Evolutionary conservation across 495 filamentous ascomycete genomes (phyloP), one percentile per base, ranked within the genome.

Genomic region (Parachaetomium inaequale): DNA sequence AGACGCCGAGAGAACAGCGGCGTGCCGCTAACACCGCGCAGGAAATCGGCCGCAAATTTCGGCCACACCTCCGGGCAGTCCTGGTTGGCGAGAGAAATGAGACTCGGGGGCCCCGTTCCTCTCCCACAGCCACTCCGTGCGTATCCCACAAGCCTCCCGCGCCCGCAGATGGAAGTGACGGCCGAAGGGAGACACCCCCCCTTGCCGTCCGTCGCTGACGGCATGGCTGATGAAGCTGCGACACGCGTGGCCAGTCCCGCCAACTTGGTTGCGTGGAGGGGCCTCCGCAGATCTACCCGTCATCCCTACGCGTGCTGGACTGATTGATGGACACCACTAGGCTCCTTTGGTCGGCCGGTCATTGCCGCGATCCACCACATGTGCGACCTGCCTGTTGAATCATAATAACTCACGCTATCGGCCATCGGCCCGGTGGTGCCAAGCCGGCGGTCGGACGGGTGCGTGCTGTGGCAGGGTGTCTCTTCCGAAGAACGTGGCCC

Each of bases 381-480:
- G 8, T 28, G 25, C 38, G 25, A 28, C 17, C n/a, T n/a, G n/a
- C n/a, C n/a, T 50, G 14, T 31, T 6, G n/a, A 46, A 21, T 42
- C n/a, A n/a, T n/a, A n/a, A n/a, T n/a, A n/a, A n/a, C n/a, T n/a
- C n/a, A n/a, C n/a, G n/a, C n/a, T n/a, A n/a, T 32, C 46, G 58
- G 50, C 4, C 17, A 14, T 29, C 40, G 31, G 52, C 32, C 52
- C 60, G 31, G 19, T 42, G 31, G 19, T 42, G 60, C 60, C 60
- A 62, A 62, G 60, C 52, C 52, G 43, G 42, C 10, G 59, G 5
- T 38, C 29, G 42, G 26, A 6, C 38, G 36, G 40, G 7, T 25
- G 51, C 17, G 31, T 19, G 8, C 14, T 52, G 10, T 52, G 29
- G 26, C 19, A 23, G n/a, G 19, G 23, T 26, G 45, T 40, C 36